Conservation (phyloP, 2,329 filamentous ascomycete species). For the Colletotrichum sp. region DNA sequence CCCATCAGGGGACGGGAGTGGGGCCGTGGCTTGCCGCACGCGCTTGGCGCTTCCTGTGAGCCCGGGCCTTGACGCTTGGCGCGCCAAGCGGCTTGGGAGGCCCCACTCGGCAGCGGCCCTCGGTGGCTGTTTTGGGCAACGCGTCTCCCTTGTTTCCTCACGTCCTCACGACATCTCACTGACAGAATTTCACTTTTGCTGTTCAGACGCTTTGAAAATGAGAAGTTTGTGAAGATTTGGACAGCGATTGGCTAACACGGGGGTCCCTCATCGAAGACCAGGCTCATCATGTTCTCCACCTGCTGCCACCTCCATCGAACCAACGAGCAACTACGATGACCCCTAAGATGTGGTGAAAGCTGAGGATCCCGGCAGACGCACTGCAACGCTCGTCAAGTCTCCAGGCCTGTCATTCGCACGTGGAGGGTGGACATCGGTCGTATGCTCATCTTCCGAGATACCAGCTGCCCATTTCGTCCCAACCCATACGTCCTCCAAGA, state of each 20-base stretch:
- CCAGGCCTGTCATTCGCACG: neutral
- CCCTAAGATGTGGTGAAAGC: neutral
- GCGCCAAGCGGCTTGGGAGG: constrained; percentile 11
- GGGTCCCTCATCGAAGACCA: neutral
- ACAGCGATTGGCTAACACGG: neutral
- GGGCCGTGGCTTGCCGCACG: neutral
- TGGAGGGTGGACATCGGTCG: neutral
- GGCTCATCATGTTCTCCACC: neutral
- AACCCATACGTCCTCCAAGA: neutral
- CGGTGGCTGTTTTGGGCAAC: constrained; percentile 1
- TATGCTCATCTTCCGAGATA: neutral
- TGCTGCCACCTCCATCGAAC: neutral
- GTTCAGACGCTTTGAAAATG: neutral
- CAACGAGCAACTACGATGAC: neutral
- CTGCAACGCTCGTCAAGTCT: neutral
- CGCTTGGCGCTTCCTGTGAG: constrained; percentile 9
- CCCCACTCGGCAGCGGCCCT: neutral
- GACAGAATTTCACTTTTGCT: neutral
- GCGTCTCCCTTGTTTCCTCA: neutral
- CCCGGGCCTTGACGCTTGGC: neutral
- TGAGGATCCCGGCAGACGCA: neutral
- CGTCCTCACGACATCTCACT: neutral
- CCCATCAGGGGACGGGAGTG: neutral
- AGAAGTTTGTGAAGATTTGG: neutral
- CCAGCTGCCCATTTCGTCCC: neutral